These are phyloP conservation scores for Marasmius oreades DNA, from an alignment of 1,284 basidiomycete species.

Conservation along the genomic window DNA sequence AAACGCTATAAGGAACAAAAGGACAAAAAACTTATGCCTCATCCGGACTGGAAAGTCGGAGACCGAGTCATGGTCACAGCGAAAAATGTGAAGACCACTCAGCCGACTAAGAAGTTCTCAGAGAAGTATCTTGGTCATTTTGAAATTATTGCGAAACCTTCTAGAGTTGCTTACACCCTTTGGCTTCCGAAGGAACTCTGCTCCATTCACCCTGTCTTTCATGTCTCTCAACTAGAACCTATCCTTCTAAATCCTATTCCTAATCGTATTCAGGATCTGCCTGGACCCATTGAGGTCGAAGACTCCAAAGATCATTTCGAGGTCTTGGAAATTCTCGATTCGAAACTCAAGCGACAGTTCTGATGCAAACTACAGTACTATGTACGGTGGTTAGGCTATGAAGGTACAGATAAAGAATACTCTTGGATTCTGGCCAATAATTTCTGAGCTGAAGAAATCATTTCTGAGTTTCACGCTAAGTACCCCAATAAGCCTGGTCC, in stretches of 20 bases:
- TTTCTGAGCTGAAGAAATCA: no score
- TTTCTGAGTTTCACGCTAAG: no score
- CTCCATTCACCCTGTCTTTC: not conserved
- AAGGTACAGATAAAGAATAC: no score
- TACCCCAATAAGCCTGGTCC: not conserved
- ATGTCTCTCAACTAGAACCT: not conserved
- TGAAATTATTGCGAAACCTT: not conserved
- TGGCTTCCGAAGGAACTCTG: not conserved
- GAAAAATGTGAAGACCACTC: no score
- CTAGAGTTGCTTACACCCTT: not conserved
- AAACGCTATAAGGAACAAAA: not conserved
- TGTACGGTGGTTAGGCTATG: no score
- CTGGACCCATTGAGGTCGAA: no score
- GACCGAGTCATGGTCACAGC: no score
- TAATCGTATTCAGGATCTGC: not conserved
- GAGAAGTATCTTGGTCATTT: not conserved
- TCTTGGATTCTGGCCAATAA: no score
- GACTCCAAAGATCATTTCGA: not conserved
- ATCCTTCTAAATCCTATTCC: not conserved
- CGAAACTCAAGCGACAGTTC: not conserved
- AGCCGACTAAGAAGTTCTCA: no score
- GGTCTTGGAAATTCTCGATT: not conserved
- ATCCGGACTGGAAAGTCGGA: not conserved
- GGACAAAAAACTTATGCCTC: not conserved
- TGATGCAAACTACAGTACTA: no score